Evolutionary conservation across 768 basidiomycete species (phyloP).

Genomic region (Russula sp.): DNA sequence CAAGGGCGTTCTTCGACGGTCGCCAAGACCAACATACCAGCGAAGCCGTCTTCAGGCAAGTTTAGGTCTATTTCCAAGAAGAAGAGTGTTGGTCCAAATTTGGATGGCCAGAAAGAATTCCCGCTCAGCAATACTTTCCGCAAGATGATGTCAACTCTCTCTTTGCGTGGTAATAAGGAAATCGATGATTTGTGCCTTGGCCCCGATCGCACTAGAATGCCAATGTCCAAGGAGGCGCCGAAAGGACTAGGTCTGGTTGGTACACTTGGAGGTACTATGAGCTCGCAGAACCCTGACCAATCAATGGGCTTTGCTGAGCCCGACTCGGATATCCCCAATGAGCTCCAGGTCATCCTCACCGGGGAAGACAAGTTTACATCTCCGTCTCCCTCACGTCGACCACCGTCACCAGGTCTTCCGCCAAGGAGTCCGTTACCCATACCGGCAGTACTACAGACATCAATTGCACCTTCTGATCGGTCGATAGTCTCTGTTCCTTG

Average conservation of each 20-base stretch:
- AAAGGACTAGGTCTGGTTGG: constrained; percentile 61
- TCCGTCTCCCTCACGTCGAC: constrained; percentile 18
- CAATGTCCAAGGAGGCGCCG: constrained; percentile 50
- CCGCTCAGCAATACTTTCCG: constrained; percentile 23
- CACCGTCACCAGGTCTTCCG: constrained; percentile 45
- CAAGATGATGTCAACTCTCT: constrained; percentile 27
- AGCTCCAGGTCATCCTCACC: constrained; percentile 61
- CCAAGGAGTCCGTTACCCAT: constrained; percentile 43
- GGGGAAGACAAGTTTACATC: constrained; percentile 41
- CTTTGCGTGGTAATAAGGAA: constrained; percentile 18
- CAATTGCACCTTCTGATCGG: constrained; percentile 30
- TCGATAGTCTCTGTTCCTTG: constrained; percentile 47
- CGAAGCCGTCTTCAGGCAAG: not conserved
- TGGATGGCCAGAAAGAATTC: constrained; percentile 6
- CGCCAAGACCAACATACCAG: not conserved
- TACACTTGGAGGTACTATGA: constrained; percentile 62
- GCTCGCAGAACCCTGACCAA: constrained; percentile 46
- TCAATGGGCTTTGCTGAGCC: constrained; percentile 54
- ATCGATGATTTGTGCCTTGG: not conserved
- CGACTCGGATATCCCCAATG: constrained; percentile 79
- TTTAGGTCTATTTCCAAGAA: constrained; percentile 13
- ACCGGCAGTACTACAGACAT: constrained; percentile 19
- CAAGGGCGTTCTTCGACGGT: not conserved
- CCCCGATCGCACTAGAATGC: constrained; percentile 31
- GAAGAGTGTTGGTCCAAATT: not conserved